A percentile compares a stretch with the other conserved stretches of the same genome.
Evolutionary conservation across 129 eudicot genomes (phyloP).

Genomic region (Flaveria sonorensis): DNA sequence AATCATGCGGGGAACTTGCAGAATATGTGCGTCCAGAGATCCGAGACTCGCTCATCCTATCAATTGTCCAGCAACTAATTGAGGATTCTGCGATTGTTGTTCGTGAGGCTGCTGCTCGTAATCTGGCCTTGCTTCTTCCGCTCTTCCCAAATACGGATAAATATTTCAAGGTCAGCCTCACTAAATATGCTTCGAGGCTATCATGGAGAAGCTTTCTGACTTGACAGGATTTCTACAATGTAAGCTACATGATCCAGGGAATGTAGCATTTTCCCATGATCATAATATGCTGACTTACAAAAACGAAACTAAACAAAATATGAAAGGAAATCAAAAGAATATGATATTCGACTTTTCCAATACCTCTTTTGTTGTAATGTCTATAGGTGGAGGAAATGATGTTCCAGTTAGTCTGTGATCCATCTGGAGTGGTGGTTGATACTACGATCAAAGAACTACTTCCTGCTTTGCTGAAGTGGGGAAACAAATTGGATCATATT

Average conservation of each 20-base stretch:
- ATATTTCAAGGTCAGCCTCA: slow-evolving; percentile 99
- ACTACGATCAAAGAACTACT: slow-evolving; percentile 76
- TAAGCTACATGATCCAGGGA: slow-evolving; percentile 95
- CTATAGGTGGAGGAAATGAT: slow-evolving; percentile 95
- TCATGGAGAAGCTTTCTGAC: slow-evolving; percentile 96
- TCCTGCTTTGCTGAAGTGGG: slow-evolving; percentile 90
- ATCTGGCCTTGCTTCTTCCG: slow-evolving; percentile 94
- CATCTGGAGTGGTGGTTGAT: slow-evolving; percentile 91
- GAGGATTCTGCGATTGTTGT: slow-evolving; percentile 97
- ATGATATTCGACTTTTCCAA: slow-evolving; percentile 38
- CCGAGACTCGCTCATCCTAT: slow-evolving; percentile 92
- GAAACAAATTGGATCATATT: slow-evolving; percentile 79
- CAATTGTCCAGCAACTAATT: slow-evolving; percentile 87
- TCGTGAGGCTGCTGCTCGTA: slow-evolving; percentile 96
- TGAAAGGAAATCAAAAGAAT: slow-evolving; percentile 16
- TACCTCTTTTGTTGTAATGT: slow-evolving; percentile 38
- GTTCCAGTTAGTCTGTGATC: slow-evolving; percentile 94
- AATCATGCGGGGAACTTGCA: slow-evolving; percentile 99
- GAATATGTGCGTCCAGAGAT: slow-evolving; percentile 93
- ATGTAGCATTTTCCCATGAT: slow-evolving; percentile 74
- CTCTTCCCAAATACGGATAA: slow-evolving; percentile 92
- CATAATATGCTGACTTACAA: slow-evolving; percentile 62
- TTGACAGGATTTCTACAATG: slow-evolving; percentile 93
- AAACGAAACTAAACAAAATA: slow-evolving; percentile 19
- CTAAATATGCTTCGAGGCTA: slow-evolving; percentile 96